These are phyloP conservation scores for Dactylellina haptotyla DNA, from an alignment of 2,329 filamentous ascomycete genomes.

Conservation along the genomic window DNA sequence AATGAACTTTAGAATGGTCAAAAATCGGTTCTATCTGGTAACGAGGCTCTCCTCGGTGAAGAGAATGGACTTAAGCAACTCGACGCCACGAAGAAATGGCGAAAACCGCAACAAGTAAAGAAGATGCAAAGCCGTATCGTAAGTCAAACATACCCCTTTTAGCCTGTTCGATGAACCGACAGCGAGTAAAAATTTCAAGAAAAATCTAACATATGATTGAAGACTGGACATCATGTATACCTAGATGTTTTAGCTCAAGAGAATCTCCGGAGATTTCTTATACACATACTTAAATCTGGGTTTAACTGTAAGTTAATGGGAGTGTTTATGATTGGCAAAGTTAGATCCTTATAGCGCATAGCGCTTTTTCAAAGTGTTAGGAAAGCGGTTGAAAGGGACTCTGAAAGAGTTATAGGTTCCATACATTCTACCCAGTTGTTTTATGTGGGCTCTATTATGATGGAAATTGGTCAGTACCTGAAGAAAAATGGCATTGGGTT, in stretches of 20 bases:
- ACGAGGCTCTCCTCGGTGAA: constrained; percentile 80
- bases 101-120: constrained; percentile 69
- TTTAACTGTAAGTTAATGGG: constrained; percentile 77
- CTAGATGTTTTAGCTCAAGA: constrained; percentile 79
- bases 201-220: neutral
- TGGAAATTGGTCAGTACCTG: constrained; percentile 86
- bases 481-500: constrained; percentile 68
- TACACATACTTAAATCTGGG: constrained; percentile 91
- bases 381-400: constrained; percentile 89
- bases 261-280: constrained; percentile 82
- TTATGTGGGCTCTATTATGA: constrained; percentile 82
- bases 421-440: constrained; percentile 84
- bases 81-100: constrained; percentile 89
- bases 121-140: constrained; percentile 11
- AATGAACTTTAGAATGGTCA: constrained; percentile 66
- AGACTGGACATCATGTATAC: constrained; percentile 59
- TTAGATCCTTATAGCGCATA: no score
- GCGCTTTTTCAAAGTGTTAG: constrained; percentile 79
- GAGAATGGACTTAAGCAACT: constrained; percentile 83
- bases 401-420: constrained; percentile 78
- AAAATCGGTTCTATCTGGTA: constrained; percentile 88
- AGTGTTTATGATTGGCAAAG: no score
- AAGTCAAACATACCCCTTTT: neutral
- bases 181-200: no score
- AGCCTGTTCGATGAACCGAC: neutral